Evolutionary conservation across 805 yeast genomes (phyloP).

Genomic region (Blastobotrys parvus): DNA sequence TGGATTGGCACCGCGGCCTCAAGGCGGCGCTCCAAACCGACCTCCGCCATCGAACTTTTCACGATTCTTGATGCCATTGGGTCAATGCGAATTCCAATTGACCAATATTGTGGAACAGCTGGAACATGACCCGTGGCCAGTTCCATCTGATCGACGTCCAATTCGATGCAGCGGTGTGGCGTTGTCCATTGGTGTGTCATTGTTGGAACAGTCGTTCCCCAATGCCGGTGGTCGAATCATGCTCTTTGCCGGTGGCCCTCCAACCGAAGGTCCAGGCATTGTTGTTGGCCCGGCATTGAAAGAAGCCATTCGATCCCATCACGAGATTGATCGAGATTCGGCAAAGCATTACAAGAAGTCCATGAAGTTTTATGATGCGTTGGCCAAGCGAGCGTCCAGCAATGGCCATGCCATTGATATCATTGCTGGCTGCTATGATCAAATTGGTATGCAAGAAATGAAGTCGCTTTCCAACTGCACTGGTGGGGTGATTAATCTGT

Average conservation of each 20-base stretch:
- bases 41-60: slow-evolving; percentile 35
- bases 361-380: slow-evolving; percentile 63
- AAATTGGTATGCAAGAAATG: slow-evolving; percentile 93
- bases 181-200: slow-evolving; percentile 68
- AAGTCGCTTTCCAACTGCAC: slow-evolving; percentile 72
- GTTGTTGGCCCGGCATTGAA: slow-evolving; percentile 86
- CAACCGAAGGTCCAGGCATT: slow-evolving; percentile 90
- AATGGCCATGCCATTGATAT: slow-evolving; percentile 80
- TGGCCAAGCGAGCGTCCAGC: slow-evolving; percentile 63
- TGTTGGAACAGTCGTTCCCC: slow-evolving; percentile 75
- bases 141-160: slow-evolving; percentile 75
- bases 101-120: slow-evolving; percentile 72
- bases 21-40: slow-evolving; percentile 29
- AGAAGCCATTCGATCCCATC: slow-evolving; percentile 96
- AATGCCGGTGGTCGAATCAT: slow-evolving; percentile 75
- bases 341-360: slow-evolving; percentile 89
- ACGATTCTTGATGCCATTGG: slow-evolving; percentile 65
- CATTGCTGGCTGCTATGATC: slow-evolving; percentile 94
- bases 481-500: slow-evolving; percentile 80
- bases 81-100: slow-evolving; percentile 74
- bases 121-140: slow-evolving; percentile 81
- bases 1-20: slow-evolving; percentile 35
- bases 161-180: slow-evolving; percentile 93
- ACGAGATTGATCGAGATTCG: slow-evolving; percentile 85
- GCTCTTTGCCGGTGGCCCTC: slow-evolving; percentile 89